Evolutionary conservation across 2,329 filamentous ascomycete species (phyloP), one percentile per base, ranked within the genome.

Genomic region (Blastomyces silverae): DNA sequence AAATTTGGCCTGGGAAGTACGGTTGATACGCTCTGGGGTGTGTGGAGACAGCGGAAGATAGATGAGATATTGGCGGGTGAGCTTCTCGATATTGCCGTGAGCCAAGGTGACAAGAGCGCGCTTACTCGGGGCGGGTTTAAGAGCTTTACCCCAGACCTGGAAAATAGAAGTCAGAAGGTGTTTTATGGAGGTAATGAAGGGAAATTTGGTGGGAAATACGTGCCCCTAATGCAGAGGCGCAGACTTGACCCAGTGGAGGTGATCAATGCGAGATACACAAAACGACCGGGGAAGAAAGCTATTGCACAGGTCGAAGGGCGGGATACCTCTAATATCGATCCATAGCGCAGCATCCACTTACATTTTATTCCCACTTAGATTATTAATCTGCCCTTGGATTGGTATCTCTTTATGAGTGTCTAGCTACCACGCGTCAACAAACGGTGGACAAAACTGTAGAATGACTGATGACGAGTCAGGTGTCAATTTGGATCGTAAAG

Each of bases 11-110:
- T 82, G 62, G 80, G 83, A 67, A 86, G 88, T 37, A 79, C 93
- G 46, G 83, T 92, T 68, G 88, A 91, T 69, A 84, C 87, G 65
- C 75, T 95, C 59, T 99, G 94, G 94, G 81, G 84, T 66, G 79
- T 87, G 28, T 99, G 94, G 93, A 85, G 90, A 66, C 85, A 87
- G 72, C 82, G 85, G 63, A 96, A 96, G 81, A 90, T 97, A 69
- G 92, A 97, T 72, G 94, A 97, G 81, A 80, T 96, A 62, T 81
- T 99, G 64, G 87, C 91, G 0, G 87, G 85, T 66, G 85, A 86
- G 69, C 79, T 99, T 61, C 80, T 97, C 66, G 85, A 90, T 71
- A 77, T 88, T 60, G 79, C 83, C 22, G 79, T 84, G 67, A 74
- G 70, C 64, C 76, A 79, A 65, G 77, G 74, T 22, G 73, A 77